Evolutionary conservation across 2,329 filamentous ascomycete genomes (phyloP), one percentile per base, ranked within the genome.

Genomic region (Penicillium sp.): DNA sequence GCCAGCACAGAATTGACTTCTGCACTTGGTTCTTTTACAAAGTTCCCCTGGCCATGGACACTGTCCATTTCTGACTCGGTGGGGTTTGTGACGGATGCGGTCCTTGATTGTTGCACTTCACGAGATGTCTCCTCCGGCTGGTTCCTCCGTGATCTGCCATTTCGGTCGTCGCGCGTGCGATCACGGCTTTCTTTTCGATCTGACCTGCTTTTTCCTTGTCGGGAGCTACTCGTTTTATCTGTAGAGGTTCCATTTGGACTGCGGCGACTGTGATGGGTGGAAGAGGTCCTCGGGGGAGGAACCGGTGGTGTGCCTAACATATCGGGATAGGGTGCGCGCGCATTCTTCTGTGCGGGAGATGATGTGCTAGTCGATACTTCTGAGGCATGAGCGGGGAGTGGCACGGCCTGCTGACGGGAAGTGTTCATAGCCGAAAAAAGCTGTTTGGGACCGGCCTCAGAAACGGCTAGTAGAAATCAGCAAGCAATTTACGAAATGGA

Each of bases 281-380:
- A 94, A 15, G 92, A 95, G 8, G 90, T 92, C 69, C 92, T 85
- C 36, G 90, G 90, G 47, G 90, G 92, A 54, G 89, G 87, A 65
- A 90, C 82, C 25, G 90, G 88, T 52, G 89, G 85, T 31, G 74
- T 74, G 57, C 75, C 78, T 82, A 85, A 75, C 80, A 84, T 75
- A 77, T 83, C 76, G 53, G 75, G 70, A 41, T 71, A 69, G 44
- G 68, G 65, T 33, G 63, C 65, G 64, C 66, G 74, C 56, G 65
- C 69, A 62, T 71, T 67, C 57, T 68, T 68, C 50, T 68, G 65
- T 38, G 63, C 57, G 40, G 72, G 51, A 56, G 72, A 63, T 50
- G 63, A 65, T 53, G 68, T 53, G 33, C 68, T 55, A 48, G 73
- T 70, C 62, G 75, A 71, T 60, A 72, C 68, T 55, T 79, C 73